Conservation (phyloP, 2,329 filamentous ascomycete genomes). For the Penicillium sp. region DNA sequence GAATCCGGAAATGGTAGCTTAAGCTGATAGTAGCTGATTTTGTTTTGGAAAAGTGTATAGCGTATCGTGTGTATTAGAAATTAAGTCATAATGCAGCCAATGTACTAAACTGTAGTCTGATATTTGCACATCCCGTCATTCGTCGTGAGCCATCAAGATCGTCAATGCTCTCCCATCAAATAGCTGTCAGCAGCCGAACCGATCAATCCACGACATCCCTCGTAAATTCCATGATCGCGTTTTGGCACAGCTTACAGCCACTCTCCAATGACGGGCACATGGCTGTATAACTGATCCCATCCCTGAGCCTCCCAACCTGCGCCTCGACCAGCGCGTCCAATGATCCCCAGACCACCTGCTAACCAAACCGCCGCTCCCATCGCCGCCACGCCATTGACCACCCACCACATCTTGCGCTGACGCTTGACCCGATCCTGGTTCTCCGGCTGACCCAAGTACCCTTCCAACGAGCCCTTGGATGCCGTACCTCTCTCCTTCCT, state of each 20-base stretch:
- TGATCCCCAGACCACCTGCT: constrained; percentile 69
- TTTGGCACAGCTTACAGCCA: constrained; percentile 38
- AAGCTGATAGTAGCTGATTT: too few relatives aligned
- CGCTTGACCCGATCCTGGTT: constrained; percentile 46
- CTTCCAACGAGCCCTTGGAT: constrained; percentile 27
- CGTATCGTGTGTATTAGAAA: constrained; percentile 3
- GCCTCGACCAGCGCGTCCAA: constrained; percentile 64
- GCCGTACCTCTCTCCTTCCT: constrained; percentile 20
- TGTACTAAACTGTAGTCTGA: background rate
- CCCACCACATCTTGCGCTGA: constrained; percentile 62
- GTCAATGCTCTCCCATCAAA: background rate
- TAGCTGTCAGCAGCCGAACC: too few relatives aligned
- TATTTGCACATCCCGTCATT: constrained; percentile 2
- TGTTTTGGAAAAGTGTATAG: too few relatives aligned
- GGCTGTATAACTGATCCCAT: constrained; percentile 68
- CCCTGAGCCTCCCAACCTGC: constrained; percentile 73
- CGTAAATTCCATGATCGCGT: too few relatives aligned
- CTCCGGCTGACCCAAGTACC: constrained; percentile 39
- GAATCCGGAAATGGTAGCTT: too few relatives aligned
- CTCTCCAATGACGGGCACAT: constrained; percentile 51
- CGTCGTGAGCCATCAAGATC: background rate
- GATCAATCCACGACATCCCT: too few relatives aligned
- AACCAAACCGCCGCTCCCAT: constrained; percentile 66
- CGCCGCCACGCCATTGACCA: constrained; percentile 60
- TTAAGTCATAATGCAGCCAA: constrained; percentile 1